Base-by-base conservation (phyloP, 768 basidiomycete genomes). In the Hericium erinaceus region DNA sequence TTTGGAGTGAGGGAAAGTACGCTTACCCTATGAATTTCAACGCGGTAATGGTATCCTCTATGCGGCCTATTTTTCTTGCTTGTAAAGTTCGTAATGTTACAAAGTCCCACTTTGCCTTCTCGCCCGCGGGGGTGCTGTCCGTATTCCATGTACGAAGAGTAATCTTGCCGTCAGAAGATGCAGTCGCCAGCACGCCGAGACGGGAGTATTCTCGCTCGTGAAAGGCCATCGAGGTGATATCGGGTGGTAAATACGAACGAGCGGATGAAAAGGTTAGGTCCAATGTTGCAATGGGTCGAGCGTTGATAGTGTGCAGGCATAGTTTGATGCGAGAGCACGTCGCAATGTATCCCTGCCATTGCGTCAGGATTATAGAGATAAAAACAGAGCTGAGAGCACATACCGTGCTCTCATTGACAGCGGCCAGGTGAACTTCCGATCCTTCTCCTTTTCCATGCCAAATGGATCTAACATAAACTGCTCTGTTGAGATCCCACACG, bases 361-460 rank as follows among this genome's bases (percentile, higher is more conserved):
- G 18, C 10, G 48, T 48, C 18, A 58, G 26, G 59, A 10, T 8
- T 16, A 51, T 20, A 40, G 54, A 40, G 57, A 48, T 46, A 20
- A 64, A 58, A 46, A 53, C 44, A 6, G 18, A 16, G 24, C 55
- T 28, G 24, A 58, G 39, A 40, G 13, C 6, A 74, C 87, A 64
- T 66, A 95, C 92, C 51, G 88, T 92, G 68, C 89, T 86, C 66
- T 95, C 92, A 65, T 94, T 89, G 63, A 97, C 81, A 10, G 88
- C 77, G 20, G 85, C 85, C 1, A 87, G 75, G 64, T 81, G 80
- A 13, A 95, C 82, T 0, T 78, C 74, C 18, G 74, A 54, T 57
- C 57, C 51, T 10, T 65, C 63, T 9, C 62, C 65, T 0, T 67
- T 58, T 11, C 77, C 78, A 57, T 92, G 89, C 80, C 86, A 86